phyloP scores from a whole-genome alignment of 1,284 basidiomycete genomes.

The Puccinia novopanici region DNA sequence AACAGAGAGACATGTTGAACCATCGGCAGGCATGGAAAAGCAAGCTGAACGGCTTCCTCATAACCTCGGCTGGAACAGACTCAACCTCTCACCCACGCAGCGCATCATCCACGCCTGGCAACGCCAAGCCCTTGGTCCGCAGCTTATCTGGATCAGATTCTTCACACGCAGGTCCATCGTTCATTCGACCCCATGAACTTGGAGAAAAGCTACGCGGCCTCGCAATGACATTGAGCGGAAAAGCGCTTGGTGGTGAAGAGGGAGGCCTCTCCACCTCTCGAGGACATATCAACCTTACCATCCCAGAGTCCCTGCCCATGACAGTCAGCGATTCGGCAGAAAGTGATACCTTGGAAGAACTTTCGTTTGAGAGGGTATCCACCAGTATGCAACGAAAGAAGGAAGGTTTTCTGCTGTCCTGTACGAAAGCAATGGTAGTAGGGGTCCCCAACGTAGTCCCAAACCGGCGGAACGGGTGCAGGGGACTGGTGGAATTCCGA shows the following conservation, averaged over 20 bases:
- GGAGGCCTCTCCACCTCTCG: not conserved
- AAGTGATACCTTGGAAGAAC: not conserved
- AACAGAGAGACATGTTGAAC: conserved; percentile 5
- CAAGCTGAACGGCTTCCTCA: conserved; percentile 14
- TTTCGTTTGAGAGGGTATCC: not conserved
- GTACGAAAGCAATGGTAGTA: conserved; percentile 10
- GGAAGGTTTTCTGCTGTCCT: conserved; percentile 40
- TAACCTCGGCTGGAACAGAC: too few species aligned
- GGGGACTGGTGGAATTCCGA: conserved; percentile 7
- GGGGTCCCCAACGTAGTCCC: not conserved
- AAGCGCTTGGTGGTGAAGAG: conserved; percentile 9
- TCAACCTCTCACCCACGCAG: not conserved
- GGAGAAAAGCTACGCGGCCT: conserved; percentile 18
- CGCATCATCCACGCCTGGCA: not conserved
- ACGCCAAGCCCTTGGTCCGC: conserved; percentile 3
- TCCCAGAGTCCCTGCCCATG: not conserved
- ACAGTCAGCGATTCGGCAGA: not conserved
- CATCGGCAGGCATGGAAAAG: conserved; percentile 22
- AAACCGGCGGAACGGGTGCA: not conserved
- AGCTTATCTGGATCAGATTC: not conserved
- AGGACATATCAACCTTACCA: not conserved
- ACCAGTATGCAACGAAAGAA: conserved; percentile 5
- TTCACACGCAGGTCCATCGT: not conserved
- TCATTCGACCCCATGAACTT: not conserved
- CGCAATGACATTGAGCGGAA: conserved; percentile 4